These are phyloP conservation scores for Suillus discolor DNA, from an alignment of 768 basidiomycete species.

Conservation along the genomic window DNA sequence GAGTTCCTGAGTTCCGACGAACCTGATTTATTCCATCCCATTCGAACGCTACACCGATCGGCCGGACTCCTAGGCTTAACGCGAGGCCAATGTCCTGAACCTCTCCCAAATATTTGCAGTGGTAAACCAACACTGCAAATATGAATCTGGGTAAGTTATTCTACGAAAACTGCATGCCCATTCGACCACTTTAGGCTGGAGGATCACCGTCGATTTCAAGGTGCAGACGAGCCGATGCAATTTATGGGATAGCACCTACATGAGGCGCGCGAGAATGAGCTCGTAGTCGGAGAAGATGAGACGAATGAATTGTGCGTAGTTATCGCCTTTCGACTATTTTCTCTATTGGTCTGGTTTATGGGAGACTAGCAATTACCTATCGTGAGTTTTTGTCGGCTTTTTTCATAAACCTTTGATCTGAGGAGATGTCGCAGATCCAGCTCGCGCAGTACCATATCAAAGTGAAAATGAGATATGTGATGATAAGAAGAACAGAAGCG, in stretches of 20 bases:
- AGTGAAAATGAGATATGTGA: too few relatives aligned
- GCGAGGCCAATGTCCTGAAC: not conserved
- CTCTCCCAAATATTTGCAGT: not conserved
- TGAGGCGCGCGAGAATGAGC: not conserved
- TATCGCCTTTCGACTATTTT: not conserved
- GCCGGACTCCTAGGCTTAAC: not conserved
- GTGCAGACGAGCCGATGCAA: not conserved
- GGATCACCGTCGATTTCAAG: not conserved
- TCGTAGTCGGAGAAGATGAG: not conserved
- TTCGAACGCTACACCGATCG: not conserved
- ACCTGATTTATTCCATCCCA: not conserved
- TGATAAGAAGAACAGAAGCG: too few relatives aligned
- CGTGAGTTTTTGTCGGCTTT: too few relatives aligned
- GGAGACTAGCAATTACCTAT: too few relatives aligned
- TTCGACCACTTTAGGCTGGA: not conserved
- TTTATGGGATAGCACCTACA: not conserved
- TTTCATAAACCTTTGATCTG: too few relatives aligned
- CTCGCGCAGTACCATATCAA: not conserved
- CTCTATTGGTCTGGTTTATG: not conserved
- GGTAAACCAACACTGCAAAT: not conserved
- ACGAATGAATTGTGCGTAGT: not conserved
- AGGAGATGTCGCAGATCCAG: not conserved
- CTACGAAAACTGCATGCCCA: not conserved
- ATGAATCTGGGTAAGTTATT: not conserved
- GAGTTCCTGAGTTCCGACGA: too few relatives aligned